Evolutionary conservation across 2,329 filamentous ascomycete genomes (phyloP), one percentile per base, ranked within the genome.

Genomic region (Metarhizium robertsii): DNA sequence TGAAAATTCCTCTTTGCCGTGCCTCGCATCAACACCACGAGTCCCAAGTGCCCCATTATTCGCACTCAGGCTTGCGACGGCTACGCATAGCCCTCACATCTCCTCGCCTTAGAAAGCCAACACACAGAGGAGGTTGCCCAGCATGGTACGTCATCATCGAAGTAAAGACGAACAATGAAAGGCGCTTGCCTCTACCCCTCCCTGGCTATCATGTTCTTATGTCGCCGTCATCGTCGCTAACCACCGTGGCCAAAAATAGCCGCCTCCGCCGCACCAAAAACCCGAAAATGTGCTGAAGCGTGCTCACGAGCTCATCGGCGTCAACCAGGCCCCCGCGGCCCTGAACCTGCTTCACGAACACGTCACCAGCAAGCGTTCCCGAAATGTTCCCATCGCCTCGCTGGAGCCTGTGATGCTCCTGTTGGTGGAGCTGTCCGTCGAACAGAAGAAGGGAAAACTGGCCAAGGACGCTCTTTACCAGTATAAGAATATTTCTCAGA

Each of bases 401-500:
- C 79, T 99, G 69, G 94, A 99, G 84, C 94, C 94, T 62, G 92
- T 99, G 63, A 97, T 99, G 92, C 81, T 97, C 74, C 86, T 96
- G 64, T 87, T 99, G 69, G 92, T 99, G 67, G 91, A 97, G 75
- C 84, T 97, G 58, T 96, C 89, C 64, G 94, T 99, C 67, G 92
- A 97, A 69, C 85, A 96, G 67, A 91, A 94, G 77, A 99, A 97
- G 78, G 94, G 94, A 66, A 99, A 99, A 76, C 83, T 94, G 59
- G 94, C 92, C 73, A 99, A 99, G 81, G 94, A 99, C 77, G 94
- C 94, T 59, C 82, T 99, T 51, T 99, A 97, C 74, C 94, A 96
- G 74, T 99, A 99, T 83, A 99, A 99, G 82, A 99, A 99, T 74
- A 97, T 96, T 64, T 92, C 92, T 55, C 94, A 99, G 74, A 99